Base-by-base conservation (phyloP, 2,329 filamentous ascomycete species). In the Acrocalymma vagum region DNA sequence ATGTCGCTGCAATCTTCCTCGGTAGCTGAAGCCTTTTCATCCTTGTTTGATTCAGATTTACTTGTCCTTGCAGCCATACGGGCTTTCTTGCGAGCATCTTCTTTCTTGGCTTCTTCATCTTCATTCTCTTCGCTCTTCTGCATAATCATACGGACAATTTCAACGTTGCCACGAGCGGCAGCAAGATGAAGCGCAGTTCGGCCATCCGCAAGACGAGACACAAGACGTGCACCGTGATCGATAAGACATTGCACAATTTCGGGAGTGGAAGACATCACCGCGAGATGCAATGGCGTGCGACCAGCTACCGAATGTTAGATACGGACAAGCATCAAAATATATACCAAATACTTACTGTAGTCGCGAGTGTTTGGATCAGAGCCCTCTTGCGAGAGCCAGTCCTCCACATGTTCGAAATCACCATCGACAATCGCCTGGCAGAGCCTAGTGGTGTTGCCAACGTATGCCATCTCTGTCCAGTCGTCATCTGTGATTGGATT, bases 391-490 rank as follows among this genome's bases (percentile, higher is more conserved):
- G 75, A 76, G 9, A 81, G 70, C 85, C 88, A 95, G 51, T 84
- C 81, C 53, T 82, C 69, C 3, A 95, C 86, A 48, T 83, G 79
- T 24, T 88, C 84, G 3, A 86, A 54, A 64, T 95, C 85, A 2
- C 80, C 76, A 53, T 91, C 84, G 4, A 92, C 83, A 42, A 95
- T 95, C 1, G 88, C 90, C 60, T 91, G 86, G 58, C 88, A 95
- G 2, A 95, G 77, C 11, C 81, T 77, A 24, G 83, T 84, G 1
- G 88, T 92, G 52, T 91, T 88, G 9, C 89, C 88, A 23, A 95
- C 79, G 53, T 95, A 95, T 0, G 90, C 89, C 89, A 95, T 94
- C 51, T 92, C 88, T 1, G 90, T 94, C 88, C 90, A 95, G 60
- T 94, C 89, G 34, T 89, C 79, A 27, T 90, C 84, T 0, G 87